Evolutionary conservation across 2,329 filamentous ascomycete genomes (phyloP).

Genomic region (Sclerotinia subarctica): DNA sequence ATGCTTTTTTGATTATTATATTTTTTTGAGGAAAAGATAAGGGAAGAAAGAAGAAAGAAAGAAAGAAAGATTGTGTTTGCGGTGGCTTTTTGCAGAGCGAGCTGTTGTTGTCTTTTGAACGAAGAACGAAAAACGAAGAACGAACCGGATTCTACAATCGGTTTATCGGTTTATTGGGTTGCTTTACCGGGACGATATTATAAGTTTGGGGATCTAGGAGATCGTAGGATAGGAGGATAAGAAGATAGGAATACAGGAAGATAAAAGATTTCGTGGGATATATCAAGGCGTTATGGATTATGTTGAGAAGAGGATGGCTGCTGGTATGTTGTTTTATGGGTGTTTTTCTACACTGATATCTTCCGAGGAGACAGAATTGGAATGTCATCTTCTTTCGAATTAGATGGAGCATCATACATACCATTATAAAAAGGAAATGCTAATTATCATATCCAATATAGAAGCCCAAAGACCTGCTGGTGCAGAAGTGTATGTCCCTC

Average conservation of each 20-base stretch:
- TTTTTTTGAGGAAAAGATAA: too few relatives aligned
- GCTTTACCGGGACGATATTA: too few relatives aligned
- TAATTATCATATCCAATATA: conserved; percentile 31
- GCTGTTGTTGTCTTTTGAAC: too few relatives aligned
- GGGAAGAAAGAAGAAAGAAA: too few relatives aligned
- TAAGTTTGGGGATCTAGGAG: background rate
- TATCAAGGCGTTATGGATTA: conserved; percentile 34
- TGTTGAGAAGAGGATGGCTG: conserved; percentile 39
- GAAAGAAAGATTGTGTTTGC: too few relatives aligned
- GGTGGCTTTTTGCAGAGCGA: too few relatives aligned
- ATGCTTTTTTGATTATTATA: too few relatives aligned
- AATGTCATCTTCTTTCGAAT: background rate
- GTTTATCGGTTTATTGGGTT: background rate
- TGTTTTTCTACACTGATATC: background rate
- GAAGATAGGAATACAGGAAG: background rate
- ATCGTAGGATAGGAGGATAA: too few relatives aligned
- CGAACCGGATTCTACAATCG: too few relatives aligned
- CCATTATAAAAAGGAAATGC: background rate
- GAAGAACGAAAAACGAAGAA: too few relatives aligned
- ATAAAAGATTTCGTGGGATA: too few relatives aligned
- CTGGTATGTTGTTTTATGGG: conserved; percentile 27
- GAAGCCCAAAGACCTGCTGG: conserved; percentile 29
- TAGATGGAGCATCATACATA: background rate
- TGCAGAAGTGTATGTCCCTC: conserved; percentile 36
- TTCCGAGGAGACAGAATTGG: background rate